These are phyloP conservation scores for Sporisorium iseilematis-ciliati DNA, from an alignment of 1,284 basidiomycete species.

Conservation along the genomic window DNA sequence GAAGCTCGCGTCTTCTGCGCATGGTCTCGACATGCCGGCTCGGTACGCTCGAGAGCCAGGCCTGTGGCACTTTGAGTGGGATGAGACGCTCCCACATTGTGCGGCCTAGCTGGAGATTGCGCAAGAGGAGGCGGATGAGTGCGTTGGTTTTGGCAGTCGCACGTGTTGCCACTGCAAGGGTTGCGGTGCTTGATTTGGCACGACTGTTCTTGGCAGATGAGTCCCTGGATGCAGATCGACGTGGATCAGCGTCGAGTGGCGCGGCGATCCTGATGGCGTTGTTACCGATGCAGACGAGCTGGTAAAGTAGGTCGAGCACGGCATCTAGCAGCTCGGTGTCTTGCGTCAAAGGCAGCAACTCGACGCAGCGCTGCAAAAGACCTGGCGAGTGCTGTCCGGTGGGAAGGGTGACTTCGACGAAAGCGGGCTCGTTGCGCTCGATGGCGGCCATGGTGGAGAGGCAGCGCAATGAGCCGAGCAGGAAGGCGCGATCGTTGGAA, in stretches of 20 bases:
- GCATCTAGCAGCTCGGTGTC: slow-evolving; percentile 64
- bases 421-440: slow-evolving; percentile 57
- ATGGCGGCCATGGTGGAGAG: slow-evolving; percentile 52
- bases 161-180: slow-evolving; percentile 1
- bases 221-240: slow-evolving; percentile 2
- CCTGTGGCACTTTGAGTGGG: slow-evolving; percentile 34
- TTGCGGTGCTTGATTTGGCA: background rate
- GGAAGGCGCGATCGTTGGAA: slow-evolving; percentile 60
- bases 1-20: slow-evolving; percentile 42
- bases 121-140: slow-evolving; percentile 47
- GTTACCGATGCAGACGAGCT: slow-evolving; percentile 58
- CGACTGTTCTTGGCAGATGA: background rate
- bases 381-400: slow-evolving; percentile 45
- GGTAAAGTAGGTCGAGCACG: slow-evolving; percentile 63
- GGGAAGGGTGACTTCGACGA: slow-evolving; percentile 48
- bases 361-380: slow-evolving; percentile 57
- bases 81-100: slow-evolving; percentile 59
- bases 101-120: slow-evolving; percentile 56
- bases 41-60: slow-evolving; percentile 35
- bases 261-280: slow-evolving; percentile 57
- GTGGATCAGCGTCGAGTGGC: slow-evolving; percentile 3
- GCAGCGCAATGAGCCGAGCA: slow-evolving; percentile 61
- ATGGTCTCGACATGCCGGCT: slow-evolving; percentile 20
- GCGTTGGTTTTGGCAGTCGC: slow-evolving; percentile 36
- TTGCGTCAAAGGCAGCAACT: slow-evolving; percentile 59